A percentile compares a stretch with the other conserved stretches of the same genome.
phyloP scores from a whole-genome alignment of 1,139 yeast species.

The Pichia sp. region DNA sequence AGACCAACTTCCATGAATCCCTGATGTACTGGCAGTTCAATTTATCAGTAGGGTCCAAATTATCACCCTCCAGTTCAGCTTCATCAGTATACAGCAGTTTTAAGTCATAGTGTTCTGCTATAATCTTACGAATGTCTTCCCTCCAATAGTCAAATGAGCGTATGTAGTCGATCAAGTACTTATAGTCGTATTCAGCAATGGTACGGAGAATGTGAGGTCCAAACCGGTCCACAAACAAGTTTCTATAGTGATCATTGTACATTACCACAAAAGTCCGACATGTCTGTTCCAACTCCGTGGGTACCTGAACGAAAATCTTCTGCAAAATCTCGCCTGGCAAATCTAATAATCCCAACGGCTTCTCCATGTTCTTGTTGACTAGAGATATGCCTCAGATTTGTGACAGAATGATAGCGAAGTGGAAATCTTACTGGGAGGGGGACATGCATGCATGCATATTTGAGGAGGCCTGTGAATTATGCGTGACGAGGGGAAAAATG shows the following conservation, averaged over 20 bases:
- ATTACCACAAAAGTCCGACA: constrained; percentile 42
- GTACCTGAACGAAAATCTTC: constrained; percentile 39
- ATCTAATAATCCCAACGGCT: constrained; percentile 15
- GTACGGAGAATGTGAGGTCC: constrained; percentile 37
- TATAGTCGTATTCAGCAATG: constrained; percentile 39
- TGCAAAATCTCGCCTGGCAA: constrained; percentile 53
- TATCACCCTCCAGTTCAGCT: background rate
- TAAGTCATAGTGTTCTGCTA: constrained; percentile 33
- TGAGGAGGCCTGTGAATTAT: background rate
- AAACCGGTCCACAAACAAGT: constrained; percentile 40
- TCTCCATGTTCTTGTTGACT: background rate
- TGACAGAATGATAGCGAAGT: no score
- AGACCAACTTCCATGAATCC: constrained; percentile 56
- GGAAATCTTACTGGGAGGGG: background rate
- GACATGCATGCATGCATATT: background rate
- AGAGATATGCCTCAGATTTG: no score
- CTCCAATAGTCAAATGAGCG: constrained; percentile 48
- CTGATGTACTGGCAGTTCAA: constrained; percentile 31
- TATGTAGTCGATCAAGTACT: constrained; percentile 38
- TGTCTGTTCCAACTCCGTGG: constrained; percentile 34
- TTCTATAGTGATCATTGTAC: constrained; percentile 47
- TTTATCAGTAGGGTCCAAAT: background rate
- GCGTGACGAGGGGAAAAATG: background rate
- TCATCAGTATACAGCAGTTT: constrained; percentile 12
- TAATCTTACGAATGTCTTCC: constrained; percentile 33